Evolutionary conservation across 495 filamentous ascomycete genomes (phyloP), one percentile per base, ranked within the genome.

Genomic region (Hypoxylon crocopeplum): DNA sequence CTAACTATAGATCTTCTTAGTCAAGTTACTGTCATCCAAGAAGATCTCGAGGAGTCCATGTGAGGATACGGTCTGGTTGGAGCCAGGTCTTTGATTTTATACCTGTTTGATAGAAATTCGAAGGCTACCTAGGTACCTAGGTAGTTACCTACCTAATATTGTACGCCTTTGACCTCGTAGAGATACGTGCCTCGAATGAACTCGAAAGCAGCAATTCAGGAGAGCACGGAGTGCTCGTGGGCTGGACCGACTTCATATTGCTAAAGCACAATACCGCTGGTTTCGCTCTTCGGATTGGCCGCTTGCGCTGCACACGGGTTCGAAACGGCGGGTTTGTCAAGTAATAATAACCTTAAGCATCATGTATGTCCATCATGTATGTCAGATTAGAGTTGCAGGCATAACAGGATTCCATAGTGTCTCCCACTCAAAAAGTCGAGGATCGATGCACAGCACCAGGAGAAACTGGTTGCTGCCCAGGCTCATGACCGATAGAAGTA

Each of bases 261-360:
- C 15, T 12, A 24, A 21, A 58, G 29, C 38, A 21, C 29, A 12
- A 39, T 50, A 30, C 38, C 37, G 37, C 20, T 20, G 0, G 27
- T 44, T 32, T 29, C 7, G 20, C 39, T 37, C 37, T 8, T 37
- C 7, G 27, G 41, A 48, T 61, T 61, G 40, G 48, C 19, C 34
- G 17, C 10, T 37, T 19, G 25, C 22, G 20, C 7, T 13, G 10
- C 19, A 15, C 19, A 32, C n/a, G 40, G 40, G 10, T 42, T 25
- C 19, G 8, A 27, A 49, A 48, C 5, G 44, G 44, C 34, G 44
- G 36, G 22, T 34, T 51, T 45, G n/a, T 34, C 37, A 32, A 38
- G 33, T 7, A 52, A 36, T 63, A 56, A 63, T 62, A 62, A 62
- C 59, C 21, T 62, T 56, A 62, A 62, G 59, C 51, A 62, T 56